phyloP scores from a whole-genome alignment of 345 rosid genomes.

The Arabidopsis suecica region DNA sequence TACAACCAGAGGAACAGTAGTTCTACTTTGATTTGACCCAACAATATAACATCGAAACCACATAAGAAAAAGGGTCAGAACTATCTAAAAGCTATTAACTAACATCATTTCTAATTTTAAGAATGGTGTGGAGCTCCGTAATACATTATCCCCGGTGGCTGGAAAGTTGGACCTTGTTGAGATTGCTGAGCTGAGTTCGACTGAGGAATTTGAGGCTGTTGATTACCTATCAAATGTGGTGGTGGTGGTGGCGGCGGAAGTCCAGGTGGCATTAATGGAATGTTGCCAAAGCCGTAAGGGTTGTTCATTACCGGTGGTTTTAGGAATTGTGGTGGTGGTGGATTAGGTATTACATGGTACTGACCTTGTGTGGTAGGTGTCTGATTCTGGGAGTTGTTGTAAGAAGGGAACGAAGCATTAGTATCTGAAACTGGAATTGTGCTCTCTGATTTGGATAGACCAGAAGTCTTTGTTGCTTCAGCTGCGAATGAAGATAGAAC shows the following conservation, averaged over 20 bases:
- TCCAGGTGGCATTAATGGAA: conserved; percentile 66
- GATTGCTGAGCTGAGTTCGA: conserved; percentile 53
- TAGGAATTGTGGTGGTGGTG: conserved; percentile 58
- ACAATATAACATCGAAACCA: conserved; percentile 25
- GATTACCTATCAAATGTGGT: conserved; percentile 57
- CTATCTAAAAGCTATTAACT: conserved; percentile 42
- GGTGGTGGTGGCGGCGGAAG: conserved; percentile 53
- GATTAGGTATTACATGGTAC: conserved; percentile 66
- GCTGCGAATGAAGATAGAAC: conserved; percentile 94
- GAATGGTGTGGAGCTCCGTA: conserved; percentile 72
- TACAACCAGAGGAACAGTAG: conserved; percentile 37
- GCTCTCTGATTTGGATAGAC: conserved; percentile 57
- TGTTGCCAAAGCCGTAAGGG: conserved; percentile 63
- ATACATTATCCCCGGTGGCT: conserved; percentile 72
- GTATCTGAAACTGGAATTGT: conserved; percentile 55
- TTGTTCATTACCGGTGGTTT: conserved; percentile 61
- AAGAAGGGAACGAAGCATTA: conserved; percentile 48
- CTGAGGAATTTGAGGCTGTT: conserved; percentile 55
- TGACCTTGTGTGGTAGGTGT: conserved; percentile 58
- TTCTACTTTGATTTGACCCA: conserved; percentile 33
- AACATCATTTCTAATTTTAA: conserved; percentile 42
- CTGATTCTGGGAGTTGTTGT: conserved; percentile 61
- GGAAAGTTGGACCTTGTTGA: conserved; percentile 60
- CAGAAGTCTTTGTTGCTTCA: conserved; percentile 78
- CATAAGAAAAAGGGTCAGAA: conserved; percentile 38